These are phyloP conservation scores for Fusarium sulawesiense DNA, from an alignment of 2,329 filamentous ascomycete species.

Conservation along the genomic window DNA sequence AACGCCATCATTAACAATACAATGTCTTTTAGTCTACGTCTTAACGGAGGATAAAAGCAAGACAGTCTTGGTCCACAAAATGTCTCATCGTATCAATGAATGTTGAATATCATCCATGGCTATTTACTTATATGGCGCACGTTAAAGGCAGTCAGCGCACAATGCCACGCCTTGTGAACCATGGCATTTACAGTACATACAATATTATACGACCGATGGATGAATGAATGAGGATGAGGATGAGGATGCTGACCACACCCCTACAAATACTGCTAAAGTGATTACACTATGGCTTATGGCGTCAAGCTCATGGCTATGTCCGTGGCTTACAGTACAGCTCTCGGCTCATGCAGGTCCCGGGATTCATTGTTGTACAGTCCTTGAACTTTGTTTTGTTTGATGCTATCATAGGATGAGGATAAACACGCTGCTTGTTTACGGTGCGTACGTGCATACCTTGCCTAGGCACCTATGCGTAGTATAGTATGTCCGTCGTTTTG, in stretches of 20 bases:
- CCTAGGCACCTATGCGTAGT: neutral
- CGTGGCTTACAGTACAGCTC: neutral
- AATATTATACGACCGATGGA: neutral
- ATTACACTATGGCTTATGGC: neutral
- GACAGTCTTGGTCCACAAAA: constrained; percentile 19
- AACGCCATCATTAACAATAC: neutral
- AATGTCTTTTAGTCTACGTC: neutral
- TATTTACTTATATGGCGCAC: constrained; percentile 13
- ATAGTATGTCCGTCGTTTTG: neutral
- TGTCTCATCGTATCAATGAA: constrained; percentile 10
- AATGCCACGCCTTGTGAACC: constrained; percentile 10
- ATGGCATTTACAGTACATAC: constrained; percentile 8
- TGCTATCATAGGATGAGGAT: constrained; percentile 2
- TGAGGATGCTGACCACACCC: constrained; percentile 20
- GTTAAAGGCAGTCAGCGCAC: constrained; percentile 10
- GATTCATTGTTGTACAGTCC: neutral
- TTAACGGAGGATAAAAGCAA: constrained; percentile 23
- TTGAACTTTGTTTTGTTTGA: constrained; percentile 7
- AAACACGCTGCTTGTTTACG: constrained; percentile 1
- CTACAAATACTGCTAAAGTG: neutral
- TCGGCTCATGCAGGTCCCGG: constrained; percentile 33
- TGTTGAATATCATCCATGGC: neutral
- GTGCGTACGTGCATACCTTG: neutral
- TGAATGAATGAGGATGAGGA: neutral
- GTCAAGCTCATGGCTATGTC: neutral